Conservation (phyloP, 495 filamentous ascomycete species). For the Paragyromitra xinjiangensis region DNA sequence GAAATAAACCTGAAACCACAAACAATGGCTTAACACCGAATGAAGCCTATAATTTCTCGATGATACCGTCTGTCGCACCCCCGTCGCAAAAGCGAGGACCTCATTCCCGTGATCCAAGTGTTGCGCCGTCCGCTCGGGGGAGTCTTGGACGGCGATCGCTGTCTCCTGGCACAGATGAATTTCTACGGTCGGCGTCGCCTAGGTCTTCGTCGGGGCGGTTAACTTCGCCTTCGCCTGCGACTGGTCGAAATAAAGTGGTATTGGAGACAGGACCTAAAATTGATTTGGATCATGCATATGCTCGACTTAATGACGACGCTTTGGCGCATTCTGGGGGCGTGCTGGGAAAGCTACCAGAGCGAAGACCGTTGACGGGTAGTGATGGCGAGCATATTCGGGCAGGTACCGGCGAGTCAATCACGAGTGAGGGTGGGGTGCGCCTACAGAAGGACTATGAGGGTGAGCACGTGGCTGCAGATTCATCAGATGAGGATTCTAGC, state of each 20-base stretch:
- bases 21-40: conserved; percentile 44
- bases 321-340: conserved; percentile 53
- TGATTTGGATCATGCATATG: conserved; percentile 55
- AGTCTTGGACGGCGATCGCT: conserved; percentile 37
- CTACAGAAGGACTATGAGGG: conserved; percentile 77
- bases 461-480: conserved; percentile 65
- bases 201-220: conserved; percentile 46
- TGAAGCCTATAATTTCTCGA: conserved; percentile 52
- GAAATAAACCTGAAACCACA: conserved; percentile 32
- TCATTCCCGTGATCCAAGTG: conserved; percentile 35
- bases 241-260: conserved; percentile 22
- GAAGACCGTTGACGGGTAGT: conserved; percentile 55
- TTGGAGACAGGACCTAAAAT: conserved; percentile 41
- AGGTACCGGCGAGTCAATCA: conserved; percentile 56
- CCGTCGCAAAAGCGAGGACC: conserved; percentile 27
- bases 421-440: conserved; percentile 63
- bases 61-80: conserved; percentile 45
- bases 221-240: conserved; percentile 40
- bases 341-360: conserved; percentile 55
- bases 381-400: conserved; percentile 52
- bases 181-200: conserved; percentile 52
- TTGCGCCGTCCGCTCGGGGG: conserved; percentile 26
- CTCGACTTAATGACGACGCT: conserved; percentile 54
- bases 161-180: conserved; percentile 45
- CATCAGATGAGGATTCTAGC: conserved; percentile 62